Base-by-base conservation (phyloP, 1,284 basidiomycete species). In the Tylopilus orsonianus region DNA sequence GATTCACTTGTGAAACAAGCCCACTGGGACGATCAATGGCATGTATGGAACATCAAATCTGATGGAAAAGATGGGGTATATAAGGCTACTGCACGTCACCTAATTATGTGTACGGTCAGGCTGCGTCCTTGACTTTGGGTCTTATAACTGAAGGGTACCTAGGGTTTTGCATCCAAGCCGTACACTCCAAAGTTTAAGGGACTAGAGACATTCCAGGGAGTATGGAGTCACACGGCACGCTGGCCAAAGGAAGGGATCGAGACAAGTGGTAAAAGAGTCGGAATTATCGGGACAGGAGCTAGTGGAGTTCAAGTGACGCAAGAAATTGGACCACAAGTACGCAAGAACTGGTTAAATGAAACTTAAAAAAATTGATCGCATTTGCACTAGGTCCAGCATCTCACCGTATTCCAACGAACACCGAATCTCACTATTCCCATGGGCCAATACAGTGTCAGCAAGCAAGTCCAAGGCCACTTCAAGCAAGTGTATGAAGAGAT, bases 321-420 rank as follows among this genome's bases (percentile, higher is more conserved):
- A 44, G 59, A 46, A 10, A 44, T 59, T 8, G 56, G 56, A 5
- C 20, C 0, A 29, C 46, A 53, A 8, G 58, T 57, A 47, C 9
- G 56, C 19, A 23, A n/a, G n/a, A n/a, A n/a, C n/a, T n/a, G n/a
- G n/a, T n/a, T n/a, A n/a, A n/a, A n/a, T n/a, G n/a, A n/a, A n/a
- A n/a, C n/a, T n/a, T n/a, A n/a, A n/a, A n/a, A n/a, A n/a, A n/a
- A n/a, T n/a, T n/a, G n/a, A n/a, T n/a, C n/a, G n/a, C n/a, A n/a
- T n/a, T 18, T 5, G 41, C 4, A 32, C n/a, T 29, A 57, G 51
- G 56, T 47, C 1, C 4, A 46, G 2, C 35, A 58, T 12, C 43
- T 56, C 2, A 57, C 58, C 24, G 48, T 57, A 4, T 60, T 57
- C 44, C 53, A 58, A 18, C 52, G 58, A 27, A 58, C 52, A 2